Conservation (phyloP, 305 asterid genomes). For the Salvia sclarea region DNA sequence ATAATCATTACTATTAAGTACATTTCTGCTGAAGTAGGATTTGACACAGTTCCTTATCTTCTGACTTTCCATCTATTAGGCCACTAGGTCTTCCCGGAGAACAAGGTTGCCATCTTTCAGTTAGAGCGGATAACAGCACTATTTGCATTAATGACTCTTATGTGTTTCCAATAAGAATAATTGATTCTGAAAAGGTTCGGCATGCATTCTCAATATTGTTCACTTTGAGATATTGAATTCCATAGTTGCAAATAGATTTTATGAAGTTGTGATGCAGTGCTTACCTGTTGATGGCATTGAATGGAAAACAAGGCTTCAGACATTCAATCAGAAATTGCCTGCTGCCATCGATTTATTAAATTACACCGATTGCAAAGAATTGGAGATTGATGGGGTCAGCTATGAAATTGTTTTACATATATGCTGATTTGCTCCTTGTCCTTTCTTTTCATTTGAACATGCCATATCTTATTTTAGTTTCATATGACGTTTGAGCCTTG, state of each 20-base stretch:
- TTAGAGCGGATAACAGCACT: conserved; percentile 28
- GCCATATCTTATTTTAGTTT: background rate
- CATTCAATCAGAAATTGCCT: conserved; percentile 45
- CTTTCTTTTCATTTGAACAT: background rate
- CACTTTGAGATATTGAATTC: background rate
- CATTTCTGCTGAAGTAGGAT: background rate
- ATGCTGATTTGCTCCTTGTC: background rate
- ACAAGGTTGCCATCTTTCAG: conserved; percentile 51
- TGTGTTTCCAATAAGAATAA: conserved; percentile 58
- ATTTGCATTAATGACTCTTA: conserved; percentile 47
- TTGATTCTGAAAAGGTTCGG: conserved; percentile 60
- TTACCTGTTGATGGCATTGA: conserved; percentile 40
- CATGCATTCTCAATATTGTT: conserved; percentile 3
- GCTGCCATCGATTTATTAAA: conserved; percentile 51
- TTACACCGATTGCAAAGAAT: conserved; percentile 39
- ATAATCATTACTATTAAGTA: background rate
- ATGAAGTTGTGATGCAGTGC: conserved; percentile 50
- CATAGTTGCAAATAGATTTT: conserved; percentile 4
- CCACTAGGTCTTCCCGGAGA: conserved; percentile 52
- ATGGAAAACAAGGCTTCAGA: conserved; percentile 51
- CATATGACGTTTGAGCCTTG: background rate
- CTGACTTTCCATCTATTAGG: conserved; percentile 37
- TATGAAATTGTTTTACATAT: conserved; percentile 21
- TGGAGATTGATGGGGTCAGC: conserved; percentile 72
- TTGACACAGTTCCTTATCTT: conserved; percentile 3